Base-by-base conservation (phyloP, 345 rosid species). In the Lumnitzera racemosa region DNA sequence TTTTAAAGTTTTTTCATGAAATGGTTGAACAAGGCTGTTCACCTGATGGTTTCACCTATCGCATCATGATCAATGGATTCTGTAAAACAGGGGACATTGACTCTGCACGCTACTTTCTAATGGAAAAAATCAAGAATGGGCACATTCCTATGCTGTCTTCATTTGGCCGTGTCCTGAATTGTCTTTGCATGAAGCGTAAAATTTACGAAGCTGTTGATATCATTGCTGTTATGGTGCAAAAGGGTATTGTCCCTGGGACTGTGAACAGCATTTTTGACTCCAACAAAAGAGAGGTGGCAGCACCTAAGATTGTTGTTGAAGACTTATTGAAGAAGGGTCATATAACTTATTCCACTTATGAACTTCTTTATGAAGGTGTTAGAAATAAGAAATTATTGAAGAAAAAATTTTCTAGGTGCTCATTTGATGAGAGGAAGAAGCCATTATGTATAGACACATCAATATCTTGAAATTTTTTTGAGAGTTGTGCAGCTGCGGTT, bases 271-370 rank as follows among this genome's bases (percentile, higher is more conserved):
- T 90, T 66, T 87, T 81, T 59, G 95, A 89, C 58, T 74, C 85
- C 59, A 84, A 84, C 61, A 92, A 89, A 68, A 89, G 60, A 78
- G 85, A 71, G 58, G 77, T 84, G 59, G 97, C 94, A 16, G 90
- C 98, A 50, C 98, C 96, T 25, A 90, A 92, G 86, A 87, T 89
- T 66, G 76, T 87, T 50, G 81, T 90, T 72, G 98, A 92, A 72
- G 88, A 89, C 69, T 74, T 90, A 71, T 76, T 92, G 86, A 92
- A 80, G 80, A 85, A 81, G 72, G 76, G 90, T 65, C 72, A 77
- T 62, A 82, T 92, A 76, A 89, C 90, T 24, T 90, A 90, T 65
- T 84, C 72, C 73, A 80, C 97, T 4, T 90, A 89, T 11, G 89
- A 90, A 69, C 91, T 89, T 69, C 83, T 92, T 14, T 83, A 81